These are phyloP conservation scores for Dactylellina leptospora DNA, from an alignment of 2,329 filamentous ascomycete species.

Conservation along the genomic window DNA sequence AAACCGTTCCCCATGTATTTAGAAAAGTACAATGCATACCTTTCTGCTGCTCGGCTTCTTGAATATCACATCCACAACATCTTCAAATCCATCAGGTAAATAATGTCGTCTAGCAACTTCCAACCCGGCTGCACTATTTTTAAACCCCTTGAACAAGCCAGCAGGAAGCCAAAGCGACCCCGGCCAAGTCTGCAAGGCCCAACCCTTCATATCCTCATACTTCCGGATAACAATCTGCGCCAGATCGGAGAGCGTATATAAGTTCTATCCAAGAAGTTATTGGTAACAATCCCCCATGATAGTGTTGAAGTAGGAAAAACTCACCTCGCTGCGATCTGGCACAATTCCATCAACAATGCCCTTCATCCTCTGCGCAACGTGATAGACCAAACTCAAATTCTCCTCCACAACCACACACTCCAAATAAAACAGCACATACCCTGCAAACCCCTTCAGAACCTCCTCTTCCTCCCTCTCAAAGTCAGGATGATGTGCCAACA, in stretches of 20 bases:
- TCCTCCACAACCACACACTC: constrained; percentile 81
- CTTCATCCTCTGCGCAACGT: constrained; percentile 92
- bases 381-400: constrained; percentile 87
- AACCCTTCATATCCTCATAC: constrained; percentile 85
- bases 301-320: constrained; percentile 28
- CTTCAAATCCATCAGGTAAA: constrained; percentile 78
- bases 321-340: constrained; percentile 67
- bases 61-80: constrained; percentile 75
- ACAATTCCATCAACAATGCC: constrained; percentile 82
- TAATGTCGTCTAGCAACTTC: constrained; percentile 87
- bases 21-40: constrained; percentile 8
- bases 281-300: background rate
- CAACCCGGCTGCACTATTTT: constrained; percentile 79
- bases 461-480: constrained; percentile 74
- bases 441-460: constrained; percentile 75
- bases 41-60: constrained; percentile 63
- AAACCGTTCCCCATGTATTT: background rate
- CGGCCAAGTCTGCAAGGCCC: constrained; percentile 84
- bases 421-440: constrained; percentile 90
- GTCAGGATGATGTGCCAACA: constrained; percentile 93
- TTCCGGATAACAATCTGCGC: constrained; percentile 81
- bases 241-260: constrained; percentile 89
- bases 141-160: constrained; percentile 78
- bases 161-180: constrained; percentile 81
- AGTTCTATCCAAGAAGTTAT: constrained; percentile 63